Evolutionary conservation across 1,139 yeast species (phyloP).

Genomic region (Taiozyma onychis): DNA sequence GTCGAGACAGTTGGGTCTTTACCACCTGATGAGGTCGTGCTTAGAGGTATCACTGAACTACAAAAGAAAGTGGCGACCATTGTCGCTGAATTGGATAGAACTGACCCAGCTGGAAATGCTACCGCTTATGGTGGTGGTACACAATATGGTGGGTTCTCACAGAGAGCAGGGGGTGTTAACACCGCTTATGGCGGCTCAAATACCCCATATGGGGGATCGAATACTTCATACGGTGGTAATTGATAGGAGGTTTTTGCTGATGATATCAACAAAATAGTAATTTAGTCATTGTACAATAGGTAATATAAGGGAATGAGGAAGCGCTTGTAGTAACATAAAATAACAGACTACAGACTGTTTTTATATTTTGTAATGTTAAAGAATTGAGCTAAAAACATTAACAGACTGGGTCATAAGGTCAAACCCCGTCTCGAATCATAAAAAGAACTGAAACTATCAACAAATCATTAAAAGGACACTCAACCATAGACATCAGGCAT

Average conservation of each 20-base stretch:
- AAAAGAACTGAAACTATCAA: neutral
- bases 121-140: conserved; percentile 39
- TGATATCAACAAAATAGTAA: neutral
- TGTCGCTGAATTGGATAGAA: conserved; percentile 66
- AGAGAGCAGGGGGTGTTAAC: conserved; percentile 18
- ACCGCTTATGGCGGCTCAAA: conserved; percentile 27
- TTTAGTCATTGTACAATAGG: neutral
- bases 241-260: neutral
- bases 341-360: no score
- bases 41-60: conserved; percentile 74
- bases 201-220: neutral
- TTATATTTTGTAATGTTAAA: no score
- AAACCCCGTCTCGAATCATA: neutral
- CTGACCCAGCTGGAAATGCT: conserved; percentile 30
- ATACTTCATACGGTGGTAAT: neutral
- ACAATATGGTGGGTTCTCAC: conserved; percentile 15
- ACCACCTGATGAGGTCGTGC: conserved; percentile 83
- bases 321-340: no score
- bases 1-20: conserved; percentile 91
- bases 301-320: neutral
- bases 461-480: neutral
- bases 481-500: neutral
- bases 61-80: conserved; percentile 90
- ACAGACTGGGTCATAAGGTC: neutral
- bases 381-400: neutral